Evolutionary conservation across 768 basidiomycete genomes (phyloP).

Genomic region (Rhizopogon vinicolor): DNA sequence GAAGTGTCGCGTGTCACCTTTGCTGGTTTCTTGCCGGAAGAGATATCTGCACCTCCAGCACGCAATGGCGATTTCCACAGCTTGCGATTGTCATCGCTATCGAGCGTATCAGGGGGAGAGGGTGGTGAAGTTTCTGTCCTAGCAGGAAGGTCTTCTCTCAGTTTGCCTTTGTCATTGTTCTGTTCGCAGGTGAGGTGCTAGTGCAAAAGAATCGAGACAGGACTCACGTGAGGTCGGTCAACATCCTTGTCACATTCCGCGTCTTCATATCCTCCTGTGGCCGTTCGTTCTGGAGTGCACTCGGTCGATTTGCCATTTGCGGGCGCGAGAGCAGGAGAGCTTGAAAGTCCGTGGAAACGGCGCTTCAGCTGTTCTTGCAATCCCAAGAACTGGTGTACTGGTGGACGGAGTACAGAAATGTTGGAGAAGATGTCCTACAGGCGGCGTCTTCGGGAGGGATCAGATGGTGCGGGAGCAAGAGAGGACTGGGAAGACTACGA

Average conservation of each 20-base stretch:
- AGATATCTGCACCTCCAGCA: neutral
- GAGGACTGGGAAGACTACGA: neutral
- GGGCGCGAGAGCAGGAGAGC: no score
- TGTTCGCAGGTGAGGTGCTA: neutral
- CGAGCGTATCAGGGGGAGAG: neutral
- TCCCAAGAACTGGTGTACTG: no score
- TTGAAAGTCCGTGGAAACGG: no score
- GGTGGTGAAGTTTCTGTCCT: no score
- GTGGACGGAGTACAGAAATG: no score
- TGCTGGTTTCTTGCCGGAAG: neutral
- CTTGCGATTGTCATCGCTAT: neutral
- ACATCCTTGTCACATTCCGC: no score
- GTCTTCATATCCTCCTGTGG: neutral
- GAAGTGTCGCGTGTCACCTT: neutral
- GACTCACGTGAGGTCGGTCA: neutral
- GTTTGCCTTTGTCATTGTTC: neutral
- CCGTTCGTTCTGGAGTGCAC: no score
- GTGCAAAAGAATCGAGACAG: neutral
- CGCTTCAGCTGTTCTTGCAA: neutral
- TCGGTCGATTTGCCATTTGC: rapidly evolving
- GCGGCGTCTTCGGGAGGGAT: neutral
- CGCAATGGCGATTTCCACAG: neutral
- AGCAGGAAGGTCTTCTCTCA: neutral
- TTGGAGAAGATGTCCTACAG: no score
- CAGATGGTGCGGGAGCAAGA: neutral